Evolutionary conservation across 1,284 basidiomycete genomes (phyloP), one percentile per base, ranked within the genome.

Genomic region (Cryptococcus amylolentus): DNA sequence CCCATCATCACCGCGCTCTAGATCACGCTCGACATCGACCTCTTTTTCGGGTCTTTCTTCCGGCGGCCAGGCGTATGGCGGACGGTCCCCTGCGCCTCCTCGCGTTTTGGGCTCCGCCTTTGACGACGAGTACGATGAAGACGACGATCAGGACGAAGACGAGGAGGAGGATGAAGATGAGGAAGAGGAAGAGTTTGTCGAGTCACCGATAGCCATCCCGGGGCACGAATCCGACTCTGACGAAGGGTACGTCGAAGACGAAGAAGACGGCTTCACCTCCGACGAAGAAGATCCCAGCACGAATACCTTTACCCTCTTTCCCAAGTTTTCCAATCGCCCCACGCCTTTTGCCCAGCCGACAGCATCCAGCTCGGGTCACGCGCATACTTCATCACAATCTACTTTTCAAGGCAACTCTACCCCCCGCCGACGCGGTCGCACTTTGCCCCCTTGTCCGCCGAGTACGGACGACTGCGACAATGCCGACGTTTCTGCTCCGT

Each of bases 211-310:
- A 18, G 55, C 59, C 23, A 61, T 61, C 23, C 59, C 59, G 16
- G 59, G 59, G 14, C 56, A 56, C 40, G 52, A 58, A 40, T 55
- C 49, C 14, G 57, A 59, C 47, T 55, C 54, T 13, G 59, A 64
- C 44, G 51, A 59, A 28, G 62, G 62, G 8, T 65, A 65, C 45
- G 52, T 58, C 27, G 64, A 66, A 48, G 64, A 66, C 27, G 56
- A 57, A 38, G 64, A 67, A 52, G 63, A 53, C 46, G 65, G 63
- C 13, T 64, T 61, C 38, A 62, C 65, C 7, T 59, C 62, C 5
- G 64, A 63, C 20, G 64, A 63, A 38, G 61, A 67, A 14, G 63
- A 60, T 14, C 44, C 28, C 16, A 51, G 28, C n/a, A 38, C 49
- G 16, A 37, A 46, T 14, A 43, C 46, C 28, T 35, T 54, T 49